These are phyloP conservation scores for Somion occarium DNA, from an alignment of 1,284 basidiomycete species.

Conservation along the genomic window DNA sequence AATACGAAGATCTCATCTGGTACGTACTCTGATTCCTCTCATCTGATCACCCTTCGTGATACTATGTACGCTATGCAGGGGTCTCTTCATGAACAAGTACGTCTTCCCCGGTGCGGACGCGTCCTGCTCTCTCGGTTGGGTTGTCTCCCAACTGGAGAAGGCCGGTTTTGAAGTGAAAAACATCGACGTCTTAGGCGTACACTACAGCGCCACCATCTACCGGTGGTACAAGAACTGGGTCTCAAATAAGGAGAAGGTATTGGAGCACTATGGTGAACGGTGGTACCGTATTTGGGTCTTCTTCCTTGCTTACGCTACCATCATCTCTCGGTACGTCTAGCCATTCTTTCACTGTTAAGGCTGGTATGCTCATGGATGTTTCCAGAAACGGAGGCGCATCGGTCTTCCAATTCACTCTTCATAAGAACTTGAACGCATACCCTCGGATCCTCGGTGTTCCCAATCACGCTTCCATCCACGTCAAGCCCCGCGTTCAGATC, in stretches of 20 bases:
- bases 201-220: slow-evolving; percentile 93
- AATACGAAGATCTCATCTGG: slow-evolving; percentile 98
- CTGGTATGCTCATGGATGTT: slow-evolving; percentile 12
- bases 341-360: not conserved
- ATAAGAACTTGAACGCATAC: slow-evolving; percentile 97
- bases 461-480: slow-evolving; percentile 72
- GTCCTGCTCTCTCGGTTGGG: slow-evolving; percentile 93
- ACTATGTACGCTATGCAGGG: too few species aligned
- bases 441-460: slow-evolving; percentile 80
- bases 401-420: slow-evolving; percentile 93
- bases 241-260: slow-evolving; percentile 82
- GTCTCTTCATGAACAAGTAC: slow-evolving; percentile 94
- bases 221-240: slow-evolving; percentile 97
- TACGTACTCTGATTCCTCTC: slow-evolving; percentile 21
- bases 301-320: slow-evolving; percentile 82
- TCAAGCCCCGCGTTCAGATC: slow-evolving; percentile 45
- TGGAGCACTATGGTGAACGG: slow-evolving; percentile 85
- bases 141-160: slow-evolving; percentile 80
- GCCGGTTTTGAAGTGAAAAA: slow-evolving; percentile 98
- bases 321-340: slow-evolving; percentile 59
- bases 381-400: slow-evolving; percentile 80
- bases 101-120: slow-evolving; percentile 98
- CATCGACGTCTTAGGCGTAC: slow-evolving; percentile 94
- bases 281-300: slow-evolving; percentile 91
- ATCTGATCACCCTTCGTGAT: not conserved